Conservation (phyloP, 768 basidiomycete genomes). For the Paxillus ammoniavirescens region DNA sequence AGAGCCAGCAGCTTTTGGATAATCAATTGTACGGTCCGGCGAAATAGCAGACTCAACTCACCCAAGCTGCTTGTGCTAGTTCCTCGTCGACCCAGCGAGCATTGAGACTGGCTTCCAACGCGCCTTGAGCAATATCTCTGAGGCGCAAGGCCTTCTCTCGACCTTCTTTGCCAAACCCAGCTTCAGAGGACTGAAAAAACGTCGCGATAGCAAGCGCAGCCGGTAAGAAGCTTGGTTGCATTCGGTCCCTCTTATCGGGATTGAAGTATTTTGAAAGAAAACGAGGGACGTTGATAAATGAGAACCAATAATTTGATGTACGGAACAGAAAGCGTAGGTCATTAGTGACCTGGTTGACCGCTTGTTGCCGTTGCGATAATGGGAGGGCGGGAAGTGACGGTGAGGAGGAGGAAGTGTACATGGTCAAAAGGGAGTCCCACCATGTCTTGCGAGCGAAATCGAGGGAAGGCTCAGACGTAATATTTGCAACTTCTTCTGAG, state of each 20-base stretch:
- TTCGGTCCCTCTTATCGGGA: conserved; percentile 46
- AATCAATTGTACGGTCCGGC: conserved; percentile 8
- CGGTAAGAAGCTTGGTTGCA: conserved; percentile 69
- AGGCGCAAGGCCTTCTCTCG: conserved; percentile 58
- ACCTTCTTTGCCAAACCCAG: conserved; percentile 48
- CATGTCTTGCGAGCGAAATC: conserved; percentile 70
- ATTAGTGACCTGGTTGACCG: conserved; percentile 43
- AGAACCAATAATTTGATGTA: conserved; percentile 67
- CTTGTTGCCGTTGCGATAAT: conserved; percentile 43
- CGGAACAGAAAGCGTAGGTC: conserved; percentile 68
- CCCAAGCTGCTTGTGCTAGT: conserved; percentile 76
- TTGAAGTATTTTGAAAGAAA: conserved; percentile 64
- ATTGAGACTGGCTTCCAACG: conserved; percentile 68
- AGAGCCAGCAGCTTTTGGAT: conserved; percentile 56
- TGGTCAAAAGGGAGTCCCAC: conserved; percentile 69
- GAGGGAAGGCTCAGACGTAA: conserved; percentile 59
- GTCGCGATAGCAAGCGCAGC: conserved; percentile 63
- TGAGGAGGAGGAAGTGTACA: conserved; percentile 44
- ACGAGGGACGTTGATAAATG: conserved; percentile 68
- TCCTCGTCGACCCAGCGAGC: conserved; percentile 73
- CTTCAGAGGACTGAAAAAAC: conserved; percentile 69
- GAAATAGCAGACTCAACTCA: conserved; percentile 30
- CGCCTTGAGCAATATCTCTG: conserved; percentile 65
- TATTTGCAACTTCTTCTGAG: conserved; percentile 18
- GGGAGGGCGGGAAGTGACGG: conserved; percentile 34